Conservation (phyloP, 163 green algal genomes). For the Chlorella variabilis region DNA sequence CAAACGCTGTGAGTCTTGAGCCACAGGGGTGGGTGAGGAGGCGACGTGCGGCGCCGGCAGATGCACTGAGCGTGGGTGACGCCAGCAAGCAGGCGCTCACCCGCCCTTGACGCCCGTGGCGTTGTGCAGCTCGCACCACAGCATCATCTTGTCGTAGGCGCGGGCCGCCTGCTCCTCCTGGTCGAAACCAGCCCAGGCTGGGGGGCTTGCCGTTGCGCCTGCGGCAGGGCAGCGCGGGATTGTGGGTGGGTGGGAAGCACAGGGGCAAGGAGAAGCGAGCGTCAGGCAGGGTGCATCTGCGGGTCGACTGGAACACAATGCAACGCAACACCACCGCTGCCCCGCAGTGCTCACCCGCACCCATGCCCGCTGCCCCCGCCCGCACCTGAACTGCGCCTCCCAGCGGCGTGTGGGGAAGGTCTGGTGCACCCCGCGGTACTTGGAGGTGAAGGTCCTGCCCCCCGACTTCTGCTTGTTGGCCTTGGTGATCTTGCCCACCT, state of each 20-base stretch:
- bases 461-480: constrained; percentile 31
- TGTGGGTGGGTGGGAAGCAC: not conserved
- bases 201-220: constrained; percentile 90
- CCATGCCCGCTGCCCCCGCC: too few species aligned
- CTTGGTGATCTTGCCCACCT: constrained; percentile 35
- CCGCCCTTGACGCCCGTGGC: constrained; percentile 57
- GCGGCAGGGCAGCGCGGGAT: not conserved
- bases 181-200: constrained; percentile 92
- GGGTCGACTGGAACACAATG: too few species aligned
- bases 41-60: too few species aligned
- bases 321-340: too few species aligned
- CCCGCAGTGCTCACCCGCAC: too few species aligned
- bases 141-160: constrained; percentile 97
- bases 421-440: constrained; percentile 91
- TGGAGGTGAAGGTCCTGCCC: constrained; percentile 80
- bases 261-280: too few species aligned
- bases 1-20: not conserved
- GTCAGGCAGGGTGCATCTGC: too few species aligned
- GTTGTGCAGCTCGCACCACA: constrained; percentile 95
- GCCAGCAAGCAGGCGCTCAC: not conserved
- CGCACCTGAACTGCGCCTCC: constrained; percentile 92
- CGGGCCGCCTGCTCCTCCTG: constrained; percentile 88
- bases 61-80: not conserved
- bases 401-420: constrained; percentile 92
- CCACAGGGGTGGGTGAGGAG: not conserved